Evolutionary conservation across 257 asterid genomes (phyloP).

Genomic region (Solanum dulcamara): DNA sequence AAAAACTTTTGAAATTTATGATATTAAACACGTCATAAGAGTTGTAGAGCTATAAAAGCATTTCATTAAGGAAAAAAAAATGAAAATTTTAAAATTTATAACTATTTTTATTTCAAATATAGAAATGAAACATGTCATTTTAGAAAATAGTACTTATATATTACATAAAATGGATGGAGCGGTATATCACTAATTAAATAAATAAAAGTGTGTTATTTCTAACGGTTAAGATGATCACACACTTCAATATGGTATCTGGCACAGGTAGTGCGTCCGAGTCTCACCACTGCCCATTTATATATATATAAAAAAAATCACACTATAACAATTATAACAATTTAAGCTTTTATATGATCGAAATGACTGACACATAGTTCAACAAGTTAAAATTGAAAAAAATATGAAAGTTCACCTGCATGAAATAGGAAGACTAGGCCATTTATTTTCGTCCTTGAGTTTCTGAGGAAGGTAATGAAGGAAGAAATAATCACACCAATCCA

Average conservation of each 20-base stretch:
- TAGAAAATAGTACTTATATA: not conserved
- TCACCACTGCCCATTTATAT: not conserved
- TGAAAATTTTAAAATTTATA: not conserved
- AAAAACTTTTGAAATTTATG: not conserved
- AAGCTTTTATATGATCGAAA: too few relatives aligned
- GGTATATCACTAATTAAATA: not conserved
- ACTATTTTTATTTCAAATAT: not conserved
- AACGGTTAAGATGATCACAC: not conserved
- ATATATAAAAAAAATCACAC: too few relatives aligned
- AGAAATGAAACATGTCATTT: not conserved
- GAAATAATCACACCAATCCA: slow-evolving; percentile 94
- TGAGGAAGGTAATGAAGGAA: slow-evolving; percentile 56
- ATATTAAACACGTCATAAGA: not conserved
- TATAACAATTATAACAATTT: not conserved
- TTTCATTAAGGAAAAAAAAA: not conserved
- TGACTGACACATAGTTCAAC: accelerated
- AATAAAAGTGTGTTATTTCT: not conserved
- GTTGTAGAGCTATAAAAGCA: not conserved
- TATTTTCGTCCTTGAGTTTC: slow-evolving; percentile 33
- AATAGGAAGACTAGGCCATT: slow-evolving; percentile 67
- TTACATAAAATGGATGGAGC: not conserved
- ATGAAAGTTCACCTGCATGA: slow-evolving; percentile 6
- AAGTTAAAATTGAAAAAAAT: not conserved
- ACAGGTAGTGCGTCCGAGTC: not conserved
- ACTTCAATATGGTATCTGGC: not conserved